Evolutionary conservation across 2,329 filamentous ascomycete genomes (phyloP).

Genomic region (Alternaria brassicae): DNA sequence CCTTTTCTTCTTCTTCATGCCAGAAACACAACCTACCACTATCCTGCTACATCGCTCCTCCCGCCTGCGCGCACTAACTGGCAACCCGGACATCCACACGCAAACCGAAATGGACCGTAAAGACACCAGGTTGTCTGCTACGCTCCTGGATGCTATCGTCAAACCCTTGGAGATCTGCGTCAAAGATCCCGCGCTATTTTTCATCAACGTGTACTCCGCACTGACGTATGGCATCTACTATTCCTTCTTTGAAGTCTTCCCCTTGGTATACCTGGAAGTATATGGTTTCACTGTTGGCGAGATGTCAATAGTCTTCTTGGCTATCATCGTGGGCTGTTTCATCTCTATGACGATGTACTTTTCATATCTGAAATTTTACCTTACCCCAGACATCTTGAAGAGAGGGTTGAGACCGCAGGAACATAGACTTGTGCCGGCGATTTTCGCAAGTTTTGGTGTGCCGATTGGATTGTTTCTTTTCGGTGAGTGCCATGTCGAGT

Average conservation of each 20-base stretch:
- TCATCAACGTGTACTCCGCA: constrained; percentile 84
- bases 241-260: constrained; percentile 75
- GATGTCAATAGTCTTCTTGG: constrained; percentile 85
- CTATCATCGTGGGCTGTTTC: constrained; percentile 76
- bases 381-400: constrained; percentile 63
- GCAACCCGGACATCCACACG: constrained; percentile 71
- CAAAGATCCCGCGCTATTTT: constrained; percentile 81
- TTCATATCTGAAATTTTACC: constrained; percentile 81
- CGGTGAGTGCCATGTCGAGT: constrained; percentile 28
- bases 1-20: constrained; percentile 82
- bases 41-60: constrained; percentile 75
- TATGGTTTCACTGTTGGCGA: constrained; percentile 78
- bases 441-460: constrained; percentile 62
- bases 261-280: constrained; percentile 73
- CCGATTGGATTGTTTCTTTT: constrained; percentile 71
- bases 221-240: constrained; percentile 78
- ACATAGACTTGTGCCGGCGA: constrained; percentile 77
- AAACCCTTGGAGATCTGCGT: constrained; percentile 86
- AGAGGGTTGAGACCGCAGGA: constrained; percentile 74
- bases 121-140: constrained; percentile 46
- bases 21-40: constrained; percentile 84
- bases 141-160: constrained; percentile 63
- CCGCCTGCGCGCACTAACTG: constrained; percentile 73
- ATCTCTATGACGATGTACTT: constrained; percentile 69
- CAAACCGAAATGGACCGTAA: constrained; percentile 77